Evolutionary conservation across 495 filamentous ascomycete species (phyloP).

Genomic region (Pseudevernia furfuracea): DNA sequence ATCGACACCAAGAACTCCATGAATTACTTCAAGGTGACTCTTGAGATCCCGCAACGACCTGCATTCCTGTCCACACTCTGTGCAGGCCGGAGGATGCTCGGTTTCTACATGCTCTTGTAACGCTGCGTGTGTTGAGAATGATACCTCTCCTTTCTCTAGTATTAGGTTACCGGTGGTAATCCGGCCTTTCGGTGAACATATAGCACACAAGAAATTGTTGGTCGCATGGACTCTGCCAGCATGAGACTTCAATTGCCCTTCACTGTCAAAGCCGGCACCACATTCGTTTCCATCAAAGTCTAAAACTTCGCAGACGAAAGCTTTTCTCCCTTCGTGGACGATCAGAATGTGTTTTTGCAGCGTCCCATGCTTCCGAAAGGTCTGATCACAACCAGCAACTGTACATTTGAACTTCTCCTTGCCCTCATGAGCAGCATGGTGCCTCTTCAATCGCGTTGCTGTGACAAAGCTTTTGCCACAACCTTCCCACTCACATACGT

Average conservation of each 20-base stretch:
- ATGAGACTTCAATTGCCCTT: constrained; percentile 61
- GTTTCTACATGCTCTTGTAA: constrained; percentile 63
- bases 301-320: constrained; percentile 54
- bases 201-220: constrained; percentile 61
- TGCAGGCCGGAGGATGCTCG: constrained; percentile 67
- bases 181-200: constrained; percentile 41
- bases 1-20: constrained; percentile 53
- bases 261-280: constrained; percentile 60
- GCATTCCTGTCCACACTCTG: constrained; percentile 59
- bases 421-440: constrained; percentile 60
- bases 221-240: constrained; percentile 60
- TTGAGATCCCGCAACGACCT: constrained; percentile 53
- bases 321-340: constrained; percentile 58
- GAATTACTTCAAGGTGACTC: constrained; percentile 61
- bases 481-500: constrained; percentile 58
- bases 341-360: constrained; percentile 72
- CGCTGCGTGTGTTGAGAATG: constrained; percentile 61
- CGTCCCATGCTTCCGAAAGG: constrained; percentile 83
- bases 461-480: constrained; percentile 80
- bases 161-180: neutral
- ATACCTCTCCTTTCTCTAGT: neutral
- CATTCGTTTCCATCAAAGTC: constrained; percentile 54
- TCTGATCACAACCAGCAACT: constrained; percentile 64
- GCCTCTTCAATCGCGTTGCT: constrained; percentile 60
- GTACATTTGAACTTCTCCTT: constrained; percentile 63